Base-by-base conservation (phyloP, 352 stramenopile species). In the Globisporangium abappressorium region DNA sequence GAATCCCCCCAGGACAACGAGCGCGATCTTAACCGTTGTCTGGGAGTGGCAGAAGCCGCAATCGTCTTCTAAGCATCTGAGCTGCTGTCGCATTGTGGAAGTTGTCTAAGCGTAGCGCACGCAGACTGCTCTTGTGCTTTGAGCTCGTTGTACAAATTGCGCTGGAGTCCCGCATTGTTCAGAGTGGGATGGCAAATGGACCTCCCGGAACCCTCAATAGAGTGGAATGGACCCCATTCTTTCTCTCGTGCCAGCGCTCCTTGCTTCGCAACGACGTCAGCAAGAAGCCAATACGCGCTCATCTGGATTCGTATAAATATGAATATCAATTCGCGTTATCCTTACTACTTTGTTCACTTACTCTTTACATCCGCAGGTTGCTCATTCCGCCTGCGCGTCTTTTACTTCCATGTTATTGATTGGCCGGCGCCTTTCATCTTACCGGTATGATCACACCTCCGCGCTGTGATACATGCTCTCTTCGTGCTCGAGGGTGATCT, bases 381-480 rank as follows among this genome's bases (percentile, higher is more conserved):
- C 38, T 46, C 14, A 20, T 46, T 20, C 38, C 4, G 3, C 38
- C 38, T 46, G 38, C 38, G 38, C 6, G 14, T 18, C 36, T 46
- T 46, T 46, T 46, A 20, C 38, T 46, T 46, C 38, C 38, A 15
- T 43, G 36, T 0, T 43, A 43, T 18, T 15, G 12, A 5, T 43
- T 43, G 15, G 36, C 36, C 3, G 11, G 11, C 36, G 14, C 36
- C 36, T 43, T 43, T 14, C 41, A 4, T 47, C 3, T 6, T n/a
- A 12, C 34, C 34, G 9, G 2, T 12, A n/a, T 20, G 12, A 4
- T 49, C 43, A 51, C 18, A 33, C 62, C 5, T 62, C 64, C 6
- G 38, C 55, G 54, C 64, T 56, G 55, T 69, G 54, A 41, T 69
- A 69, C 64, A 57, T 11, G 51, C 36, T 41, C 8, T 57, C 59